phyloP scores from a whole-genome alignment of 768 basidiomycete genomes.

The Mycena kentingensis region DNA sequence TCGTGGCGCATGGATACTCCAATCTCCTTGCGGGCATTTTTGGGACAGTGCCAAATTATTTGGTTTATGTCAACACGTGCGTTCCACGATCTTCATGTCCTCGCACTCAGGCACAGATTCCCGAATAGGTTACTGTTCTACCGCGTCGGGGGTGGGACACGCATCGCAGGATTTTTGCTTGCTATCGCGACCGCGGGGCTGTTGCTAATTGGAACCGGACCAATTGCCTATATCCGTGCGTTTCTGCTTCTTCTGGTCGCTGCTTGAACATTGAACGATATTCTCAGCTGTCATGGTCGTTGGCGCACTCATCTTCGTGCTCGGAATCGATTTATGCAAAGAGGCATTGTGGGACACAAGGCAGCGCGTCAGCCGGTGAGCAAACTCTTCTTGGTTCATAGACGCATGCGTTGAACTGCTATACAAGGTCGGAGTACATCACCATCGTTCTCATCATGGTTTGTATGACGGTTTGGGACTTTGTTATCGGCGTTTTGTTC shows the following conservation, averaged over 20 bases:
- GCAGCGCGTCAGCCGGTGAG: constrained; percentile 77
- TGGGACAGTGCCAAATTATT: constrained; percentile 88
- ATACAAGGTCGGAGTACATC: constrained; percentile 68
- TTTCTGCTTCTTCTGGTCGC: constrained; percentile 15
- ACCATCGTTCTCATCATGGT: constrained; percentile 86
- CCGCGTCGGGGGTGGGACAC: constrained; percentile 85
- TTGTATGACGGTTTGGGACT: constrained; percentile 93
- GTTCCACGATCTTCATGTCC: constrained; percentile 42
- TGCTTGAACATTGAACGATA: neutral
- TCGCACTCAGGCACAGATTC: neutral
- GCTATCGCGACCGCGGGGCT: constrained; percentile 72
- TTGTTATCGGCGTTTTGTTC: constrained; percentile 89
- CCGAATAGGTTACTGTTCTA: constrained; percentile 57
- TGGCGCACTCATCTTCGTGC: constrained; percentile 87
- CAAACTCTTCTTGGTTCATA: neutral
- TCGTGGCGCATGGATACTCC: constrained; percentile 90
- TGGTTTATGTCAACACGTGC: constrained; percentile 86
- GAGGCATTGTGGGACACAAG: constrained; percentile 97
- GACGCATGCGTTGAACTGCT: constrained; percentile 9
- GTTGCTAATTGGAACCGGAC: constrained; percentile 80
- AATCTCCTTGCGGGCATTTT: constrained; percentile 80
- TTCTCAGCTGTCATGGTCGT: constrained; percentile 85
- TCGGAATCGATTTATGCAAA: constrained; percentile 92
- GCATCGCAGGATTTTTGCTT: constrained; percentile 84
- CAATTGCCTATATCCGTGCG: constrained; percentile 91